Base-by-base conservation (phyloP, 192 early-diverging fungal species). In the Gaertneriomyces semiglobifer region DNA sequence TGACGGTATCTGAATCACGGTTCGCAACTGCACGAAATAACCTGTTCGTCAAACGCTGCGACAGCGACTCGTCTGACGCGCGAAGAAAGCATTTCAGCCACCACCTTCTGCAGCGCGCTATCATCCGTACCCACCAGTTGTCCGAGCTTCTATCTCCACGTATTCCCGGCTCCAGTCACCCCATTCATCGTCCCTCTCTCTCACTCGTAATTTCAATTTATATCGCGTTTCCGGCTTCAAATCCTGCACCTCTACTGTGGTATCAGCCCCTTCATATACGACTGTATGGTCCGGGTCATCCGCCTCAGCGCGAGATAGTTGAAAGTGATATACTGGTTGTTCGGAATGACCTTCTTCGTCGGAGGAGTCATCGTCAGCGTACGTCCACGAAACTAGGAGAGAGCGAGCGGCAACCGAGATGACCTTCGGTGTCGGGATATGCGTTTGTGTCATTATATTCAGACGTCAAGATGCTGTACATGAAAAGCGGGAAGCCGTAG, bases 151-250 rank as follows among this genome's bases (percentile, higher is more conserved):
- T 2, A 71, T 44, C 65, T 81, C 76, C 25, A 51, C 43, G 60
- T 65, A 74, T 20, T 73, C 66, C 12, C 57, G 38, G 44, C 74
- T 71, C 74, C 72, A 78, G 5, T 70, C 70, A 1, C 56, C 69
- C 12, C 47, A 61, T 11, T 57, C 10, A 12, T n/a, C 33, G 3
- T 69, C 62, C 8, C 9, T 40, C 59, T 48, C 64, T 65, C 62
- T 56, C 19, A 79, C 65, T 12, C 75, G 20, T 19, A 82, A 59
- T 47, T 77, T 76, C 45, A 82, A 62, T 14, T 56, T 69, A 53
- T 82, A 82, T 20, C 58, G 42, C 43, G 80, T 82, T 48, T 70
- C 54, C 20, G 80, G 80, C 54, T 77, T 82, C 40, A 82, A 54
- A 57, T 72, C 67, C 5, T 73, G 53, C 33, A 76, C 66, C 25